phyloP scores from a whole-genome alignment of 139 green algal genomes.

The Coelastrella sp. region DNA sequence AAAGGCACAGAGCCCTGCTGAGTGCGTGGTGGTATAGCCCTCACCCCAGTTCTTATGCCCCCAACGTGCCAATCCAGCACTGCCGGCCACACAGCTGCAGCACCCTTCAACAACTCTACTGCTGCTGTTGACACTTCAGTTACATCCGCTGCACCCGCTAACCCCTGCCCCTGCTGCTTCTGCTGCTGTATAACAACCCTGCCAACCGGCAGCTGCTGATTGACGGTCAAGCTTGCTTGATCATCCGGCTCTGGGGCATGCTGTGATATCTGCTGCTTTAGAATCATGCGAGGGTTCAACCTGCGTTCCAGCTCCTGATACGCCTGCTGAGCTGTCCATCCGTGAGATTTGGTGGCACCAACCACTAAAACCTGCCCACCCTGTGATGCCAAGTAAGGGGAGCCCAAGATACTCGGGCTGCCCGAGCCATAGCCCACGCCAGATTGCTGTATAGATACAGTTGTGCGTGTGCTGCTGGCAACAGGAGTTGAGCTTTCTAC shows the following conservation, averaged over 20 bases:
- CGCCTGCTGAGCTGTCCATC: constrained; percentile 58
- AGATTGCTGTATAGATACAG: no score
- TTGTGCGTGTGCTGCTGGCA: no score
- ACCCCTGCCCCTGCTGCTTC: constrained; percentile 5
- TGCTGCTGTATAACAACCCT: not conserved
- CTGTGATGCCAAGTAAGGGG: constrained; percentile 80
- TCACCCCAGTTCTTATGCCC: constrained; percentile 72
- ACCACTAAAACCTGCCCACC: constrained; percentile 65
- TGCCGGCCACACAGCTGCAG: constrained; percentile 64
- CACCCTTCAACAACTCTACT: constrained; percentile 54
- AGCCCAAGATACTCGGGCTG: constrained; percentile 81
- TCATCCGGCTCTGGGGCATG: not conserved
- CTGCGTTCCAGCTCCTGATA: constrained; percentile 49
- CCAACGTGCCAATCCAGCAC: constrained; percentile 62
- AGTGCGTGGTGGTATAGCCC: constrained; percentile 78
- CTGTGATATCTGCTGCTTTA: not conserved
- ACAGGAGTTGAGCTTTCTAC: not conserved
- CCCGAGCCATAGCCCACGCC: not conserved
- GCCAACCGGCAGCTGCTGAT: not conserved
- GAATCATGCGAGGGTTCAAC: not conserved
- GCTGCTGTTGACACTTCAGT: constrained; percentile 22
- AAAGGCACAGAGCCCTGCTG: constrained; percentile 76
- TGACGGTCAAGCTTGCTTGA: not conserved
- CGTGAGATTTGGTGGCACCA: constrained; percentile 79
- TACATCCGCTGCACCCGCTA: not conserved